Evolutionary conservation across 345 rosid genomes (phyloP).

Genomic region (Euclidium syriacum): DNA sequence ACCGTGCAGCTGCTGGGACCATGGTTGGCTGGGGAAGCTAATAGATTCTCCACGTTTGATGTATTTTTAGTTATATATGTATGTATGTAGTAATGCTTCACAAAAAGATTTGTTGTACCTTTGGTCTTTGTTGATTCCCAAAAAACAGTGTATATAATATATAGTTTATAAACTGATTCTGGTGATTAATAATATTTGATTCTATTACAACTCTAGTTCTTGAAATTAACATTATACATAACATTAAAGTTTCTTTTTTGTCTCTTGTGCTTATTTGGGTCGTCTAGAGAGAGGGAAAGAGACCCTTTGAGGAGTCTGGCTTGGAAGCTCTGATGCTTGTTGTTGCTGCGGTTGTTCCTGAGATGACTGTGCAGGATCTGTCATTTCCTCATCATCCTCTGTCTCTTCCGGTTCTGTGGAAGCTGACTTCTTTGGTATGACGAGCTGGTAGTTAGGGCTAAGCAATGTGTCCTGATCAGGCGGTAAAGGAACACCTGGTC

Average conservation of each 20-base stretch:
- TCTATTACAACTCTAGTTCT: not conserved
- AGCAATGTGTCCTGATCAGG: constrained; percentile 80
- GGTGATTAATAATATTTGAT: not conserved
- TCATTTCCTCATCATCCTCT: constrained; percentile 71
- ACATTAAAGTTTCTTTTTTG: not conserved
- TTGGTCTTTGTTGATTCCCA: constrained; percentile 2
- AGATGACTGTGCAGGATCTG: constrained; percentile 43
- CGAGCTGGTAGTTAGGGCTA: constrained; percentile 77
- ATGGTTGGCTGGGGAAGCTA: constrained; percentile 36
- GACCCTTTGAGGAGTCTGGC: constrained; percentile 49
- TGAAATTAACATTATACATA: not conserved
- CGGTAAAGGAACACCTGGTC: constrained; percentile 74
- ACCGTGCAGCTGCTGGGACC: constrained; percentile 20
- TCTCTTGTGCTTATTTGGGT: constrained; percentile 33
- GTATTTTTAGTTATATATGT: constrained; percentile 15
- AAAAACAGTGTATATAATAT: not conserved
- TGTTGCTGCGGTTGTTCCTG: constrained; percentile 54
- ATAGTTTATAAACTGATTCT: not conserved
- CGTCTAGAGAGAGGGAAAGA: constrained; percentile 68
- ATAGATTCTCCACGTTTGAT: not conserved
- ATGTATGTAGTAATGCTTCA: constrained; percentile 9
- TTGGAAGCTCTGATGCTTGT: constrained; percentile 40
- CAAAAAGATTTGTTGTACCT: constrained; percentile 15
- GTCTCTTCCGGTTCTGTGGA: constrained; percentile 59
- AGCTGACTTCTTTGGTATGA: constrained; percentile 50